Evolutionary conservation across 257 asterid genomes (phyloP), one percentile per base, ranked within the genome.

Genomic region (Solanum dulcamara): DNA sequence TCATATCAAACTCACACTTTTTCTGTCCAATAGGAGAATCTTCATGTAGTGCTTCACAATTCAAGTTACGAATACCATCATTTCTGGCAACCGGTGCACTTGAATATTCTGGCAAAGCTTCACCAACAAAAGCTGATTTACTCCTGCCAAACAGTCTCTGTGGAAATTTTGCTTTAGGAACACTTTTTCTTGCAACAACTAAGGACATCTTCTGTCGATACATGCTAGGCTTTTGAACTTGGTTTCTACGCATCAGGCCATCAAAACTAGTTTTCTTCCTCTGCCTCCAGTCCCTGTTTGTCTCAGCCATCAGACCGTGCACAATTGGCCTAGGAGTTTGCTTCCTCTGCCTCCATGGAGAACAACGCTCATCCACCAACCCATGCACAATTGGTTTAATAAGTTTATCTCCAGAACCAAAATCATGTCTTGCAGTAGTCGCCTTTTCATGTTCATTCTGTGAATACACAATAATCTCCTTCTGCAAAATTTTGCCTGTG

Each of bases 231-330:
- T 71, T 74, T 59, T 50, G 85, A 38, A 22, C 74, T 64, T 83
- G 83, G 35, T 62, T 85, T 84, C 20, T 86, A 48, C 80, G 62
- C 33, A 44, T 40, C 86, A 46, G 86, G 74, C 88, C 88, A 81
- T 67, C 89, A 51, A 89, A 88, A 79, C 30, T 85, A 67, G 86
- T 75, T 84, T 68, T 44, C 60, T 90, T 89, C 46, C 79, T 88
- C 75, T 89, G 91, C 86, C 88, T 89, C 94, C 92, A 89, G 71
- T 93, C 90, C 86, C 92, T 88, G 85, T 83, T 14, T 84, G 89
- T 89, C 24, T 87, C 90, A 84, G 93, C 93, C 92, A 89, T 75
- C 87, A 92, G 86, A 80, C 87, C 94, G 81, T 89, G 90, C 57
- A 93, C 93, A 75, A 88, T 71, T 66, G 37, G 13, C 74, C n/a